These are phyloP conservation scores for Aspergillus campestris DNA, from an alignment of 495 filamentous ascomycete genomes.

Conservation along the genomic window DNA sequence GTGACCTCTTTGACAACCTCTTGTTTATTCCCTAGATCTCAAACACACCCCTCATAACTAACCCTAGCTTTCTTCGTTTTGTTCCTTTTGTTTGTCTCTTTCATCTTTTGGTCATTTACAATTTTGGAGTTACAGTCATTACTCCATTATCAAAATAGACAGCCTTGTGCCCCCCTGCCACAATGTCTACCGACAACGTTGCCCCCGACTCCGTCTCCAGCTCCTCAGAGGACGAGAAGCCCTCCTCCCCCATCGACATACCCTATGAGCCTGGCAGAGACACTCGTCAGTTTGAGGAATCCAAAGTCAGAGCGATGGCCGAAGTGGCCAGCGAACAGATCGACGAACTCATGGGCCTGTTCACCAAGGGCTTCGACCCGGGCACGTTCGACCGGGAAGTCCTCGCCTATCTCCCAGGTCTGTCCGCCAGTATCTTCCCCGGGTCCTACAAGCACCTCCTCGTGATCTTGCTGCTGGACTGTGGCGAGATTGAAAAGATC, in stretches of 20 bases:
- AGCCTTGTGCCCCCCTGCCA: too few species aligned
- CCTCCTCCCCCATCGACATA: constrained; percentile 1
- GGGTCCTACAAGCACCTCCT: constrained; percentile 20
- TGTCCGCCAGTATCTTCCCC: constrained; percentile 8
- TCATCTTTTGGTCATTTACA: too few species aligned
- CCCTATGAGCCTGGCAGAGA: constrained; percentile 1
- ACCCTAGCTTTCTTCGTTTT: too few species aligned
- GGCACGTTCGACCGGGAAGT: constrained; percentile 8
- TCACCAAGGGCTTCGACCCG: constrained; percentile 18
- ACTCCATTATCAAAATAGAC: too few species aligned
- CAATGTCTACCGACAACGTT: too few species aligned
- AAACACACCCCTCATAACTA: too few species aligned
- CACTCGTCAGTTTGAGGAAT: constrained; percentile 2
- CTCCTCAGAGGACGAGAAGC: background rate
- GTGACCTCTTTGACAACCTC: too few species aligned
- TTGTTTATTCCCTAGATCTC: too few species aligned
- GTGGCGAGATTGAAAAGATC: constrained; percentile 4
- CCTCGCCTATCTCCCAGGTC: constrained; percentile 1
- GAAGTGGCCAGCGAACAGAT: constrained; percentile 7
- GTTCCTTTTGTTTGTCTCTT: too few species aligned
- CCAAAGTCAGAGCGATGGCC: constrained; percentile 7
- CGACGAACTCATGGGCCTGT: constrained; percentile 8
- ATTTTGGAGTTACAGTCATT: too few species aligned
- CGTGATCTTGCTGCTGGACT: constrained; percentile 10
- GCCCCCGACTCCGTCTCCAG: too few species aligned